phyloP scores from a whole-genome alignment of 2,329 filamentous ascomycete genomes.

The Penicillium polonicum region DNA sequence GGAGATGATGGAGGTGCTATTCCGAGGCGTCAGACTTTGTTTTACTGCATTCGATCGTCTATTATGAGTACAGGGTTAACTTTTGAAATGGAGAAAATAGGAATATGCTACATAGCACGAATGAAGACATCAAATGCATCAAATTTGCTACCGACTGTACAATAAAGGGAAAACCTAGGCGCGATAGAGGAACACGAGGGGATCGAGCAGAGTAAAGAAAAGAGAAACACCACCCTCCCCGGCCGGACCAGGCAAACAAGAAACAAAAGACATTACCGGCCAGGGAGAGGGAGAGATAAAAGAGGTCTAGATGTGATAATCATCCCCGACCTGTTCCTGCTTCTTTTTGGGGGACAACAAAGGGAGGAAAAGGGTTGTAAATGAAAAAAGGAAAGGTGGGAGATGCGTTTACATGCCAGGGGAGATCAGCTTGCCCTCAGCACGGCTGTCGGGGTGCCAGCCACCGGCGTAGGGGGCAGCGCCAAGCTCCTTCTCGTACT shows the following conservation, averaged over 20 bases:
- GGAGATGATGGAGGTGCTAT: background rate
- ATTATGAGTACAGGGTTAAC: background rate
- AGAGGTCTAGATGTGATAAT: slow-evolving; percentile 21
- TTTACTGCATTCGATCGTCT: background rate
- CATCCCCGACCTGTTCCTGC: slow-evolving; percentile 18
- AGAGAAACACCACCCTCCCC: slow-evolving; percentile 21
- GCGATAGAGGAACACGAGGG: slow-evolving; percentile 26
- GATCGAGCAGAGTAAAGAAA: slow-evolving; percentile 25
- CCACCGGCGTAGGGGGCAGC: slow-evolving; percentile 79
- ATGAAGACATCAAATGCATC: slow-evolving; percentile 29
- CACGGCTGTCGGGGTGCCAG: slow-evolving; percentile 72
- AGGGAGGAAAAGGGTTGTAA: slow-evolving; percentile 5
- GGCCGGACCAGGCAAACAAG: slow-evolving; percentile 9
- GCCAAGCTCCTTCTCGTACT: slow-evolving; percentile 71
- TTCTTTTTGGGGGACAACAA: slow-evolving; percentile 19
- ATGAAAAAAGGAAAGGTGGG: slow-evolving; percentile 1
- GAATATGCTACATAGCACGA: background rate
- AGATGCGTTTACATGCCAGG: slow-evolving; percentile 75
- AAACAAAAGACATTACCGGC: slow-evolving; percentile 18
- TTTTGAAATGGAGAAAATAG: background rate
- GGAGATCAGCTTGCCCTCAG: slow-evolving; percentile 79
- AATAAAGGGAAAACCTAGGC: slow-evolving; percentile 26
- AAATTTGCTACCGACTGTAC: slow-evolving; percentile 32
- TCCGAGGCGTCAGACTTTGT: background rate
- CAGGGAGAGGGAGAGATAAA: slow-evolving; percentile 12